Evolutionary conservation across 2,329 filamentous ascomycete species (phyloP).

Genomic region (Dryadomyces quercus-mongolicae): DNA sequence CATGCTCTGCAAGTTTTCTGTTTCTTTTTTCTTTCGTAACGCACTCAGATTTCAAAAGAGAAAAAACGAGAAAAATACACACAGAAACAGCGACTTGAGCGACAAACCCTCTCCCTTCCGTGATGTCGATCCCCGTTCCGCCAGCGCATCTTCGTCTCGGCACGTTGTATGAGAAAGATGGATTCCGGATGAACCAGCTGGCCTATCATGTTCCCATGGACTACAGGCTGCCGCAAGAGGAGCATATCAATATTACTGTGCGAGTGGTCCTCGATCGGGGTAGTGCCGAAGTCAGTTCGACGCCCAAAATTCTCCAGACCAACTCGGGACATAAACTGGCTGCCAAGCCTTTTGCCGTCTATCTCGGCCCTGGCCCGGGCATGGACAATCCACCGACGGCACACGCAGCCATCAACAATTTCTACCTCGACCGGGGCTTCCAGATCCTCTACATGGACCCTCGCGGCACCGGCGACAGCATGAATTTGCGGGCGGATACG

Average conservation of each 20-base stretch:
- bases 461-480: constrained; percentile 57
- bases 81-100: too few species aligned
- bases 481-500: constrained; percentile 43
- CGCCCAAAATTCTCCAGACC: background rate
- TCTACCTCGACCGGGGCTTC: constrained; percentile 54
- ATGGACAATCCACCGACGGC: constrained; percentile 26
- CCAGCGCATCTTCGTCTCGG: background rate
- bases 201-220: constrained; percentile 8
- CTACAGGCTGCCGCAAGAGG: background rate
- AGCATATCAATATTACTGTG: background rate
- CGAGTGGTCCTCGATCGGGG: background rate
- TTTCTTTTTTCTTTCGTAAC: background rate
- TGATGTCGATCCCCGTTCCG: background rate
- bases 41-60: too few species aligned
- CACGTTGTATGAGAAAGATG: background rate
- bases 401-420: constrained; percentile 32
- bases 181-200: background rate
- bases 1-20: background rate
- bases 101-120: background rate
- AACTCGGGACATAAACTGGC: background rate
- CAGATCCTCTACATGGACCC: constrained; percentile 59
- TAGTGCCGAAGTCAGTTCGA: background rate
- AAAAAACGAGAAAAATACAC: too few species aligned
- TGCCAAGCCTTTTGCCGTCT: constrained; percentile 27
- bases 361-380: constrained; percentile 59